phyloP scores from a whole-genome alignment of 805 yeast species.

The Wickerhamomyces hampshirensis region DNA sequence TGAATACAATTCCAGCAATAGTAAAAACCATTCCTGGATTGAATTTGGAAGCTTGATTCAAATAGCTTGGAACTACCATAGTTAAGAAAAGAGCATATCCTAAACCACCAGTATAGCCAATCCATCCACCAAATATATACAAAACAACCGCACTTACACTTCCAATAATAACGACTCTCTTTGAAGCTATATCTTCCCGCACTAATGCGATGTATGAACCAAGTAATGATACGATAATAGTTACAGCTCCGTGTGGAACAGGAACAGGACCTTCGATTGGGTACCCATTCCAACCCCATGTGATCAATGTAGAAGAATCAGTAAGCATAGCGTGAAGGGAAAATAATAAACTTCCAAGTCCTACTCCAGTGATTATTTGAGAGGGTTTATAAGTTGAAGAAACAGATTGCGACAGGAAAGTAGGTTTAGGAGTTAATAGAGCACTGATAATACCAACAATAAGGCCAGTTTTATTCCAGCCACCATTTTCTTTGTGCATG shows the following conservation, averaged over 20 bases:
- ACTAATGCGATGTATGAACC: slow-evolving; percentile 49
- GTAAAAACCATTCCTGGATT: slow-evolving; percentile 52
- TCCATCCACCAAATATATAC: slow-evolving; percentile 57
- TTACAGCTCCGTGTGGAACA: slow-evolving; percentile 68
- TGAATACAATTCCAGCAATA: slow-evolving; percentile 42
- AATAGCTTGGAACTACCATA: slow-evolving; percentile 60
- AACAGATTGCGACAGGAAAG: neutral
- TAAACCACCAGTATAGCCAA: slow-evolving; percentile 71
- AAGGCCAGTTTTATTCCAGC: slow-evolving; percentile 71
- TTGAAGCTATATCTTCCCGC: slow-evolving; percentile 15
- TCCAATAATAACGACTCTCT: slow-evolving; percentile 41
- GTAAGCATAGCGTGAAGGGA: slow-evolving; percentile 68
- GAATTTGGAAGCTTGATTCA: slow-evolving; percentile 52
- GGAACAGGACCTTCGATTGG: slow-evolving; percentile 87
- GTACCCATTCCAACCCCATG: slow-evolving; percentile 96
- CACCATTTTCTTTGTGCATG: slow-evolving; percentile 81
- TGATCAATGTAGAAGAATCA: slow-evolving; percentile 81
- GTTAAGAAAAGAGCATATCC: slow-evolving; percentile 57
- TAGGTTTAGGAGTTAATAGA: slow-evolving; percentile 45
- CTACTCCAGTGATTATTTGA: slow-evolving; percentile 49
- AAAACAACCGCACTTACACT: slow-evolving; percentile 36
- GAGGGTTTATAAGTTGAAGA: slow-evolving; percentile 32
- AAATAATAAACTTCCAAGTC: slow-evolving; percentile 74
- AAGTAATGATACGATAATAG: slow-evolving; percentile 51
- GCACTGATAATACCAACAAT: slow-evolving; percentile 60